phyloP scores from a whole-genome alignment of 164 flowering plant species.

The Aristolochia californica region DNA sequence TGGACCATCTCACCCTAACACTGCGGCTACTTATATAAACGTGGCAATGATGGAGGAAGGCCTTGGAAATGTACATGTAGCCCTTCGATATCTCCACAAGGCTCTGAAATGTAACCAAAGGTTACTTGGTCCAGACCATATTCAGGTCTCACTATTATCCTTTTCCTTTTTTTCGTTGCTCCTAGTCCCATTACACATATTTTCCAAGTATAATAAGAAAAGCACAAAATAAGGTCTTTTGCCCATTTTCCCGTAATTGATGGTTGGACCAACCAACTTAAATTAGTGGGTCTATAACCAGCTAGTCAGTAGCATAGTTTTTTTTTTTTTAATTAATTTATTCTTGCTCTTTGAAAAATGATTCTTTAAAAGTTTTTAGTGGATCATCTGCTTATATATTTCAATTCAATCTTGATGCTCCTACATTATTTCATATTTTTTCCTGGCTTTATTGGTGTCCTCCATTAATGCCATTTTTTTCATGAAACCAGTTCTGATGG shows the following conservation, averaged over 20 bases:
- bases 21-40: conserved; percentile 99
- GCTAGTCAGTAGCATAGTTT: no score
- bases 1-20: conserved; percentile 99
- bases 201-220: no score
- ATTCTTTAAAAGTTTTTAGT: no score
- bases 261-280: neutral
- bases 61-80: conserved; percentile 96
- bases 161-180: neutral
- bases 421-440: neutral
- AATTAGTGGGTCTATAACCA: neutral
- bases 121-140: conserved; percentile 96
- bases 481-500: neutral
- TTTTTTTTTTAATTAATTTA: no score
- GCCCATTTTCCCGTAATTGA: neutral
- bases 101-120: conserved; percentile 93
- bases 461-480: neutral
- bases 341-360: no score
- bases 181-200: no score
- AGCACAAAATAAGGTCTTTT: neutral
- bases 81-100: conserved; percentile 95
- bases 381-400: no score
- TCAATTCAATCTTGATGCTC: no score
- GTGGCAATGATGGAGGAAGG: conserved; percentile 99
- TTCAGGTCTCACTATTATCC: conserved; percentile 52
- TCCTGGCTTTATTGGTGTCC: neutral